Evolutionary conservation across 1,284 basidiomycete species (phyloP), one percentile per base, ranked within the genome.

Genomic region (Pseudozyma flocculosa): DNA sequence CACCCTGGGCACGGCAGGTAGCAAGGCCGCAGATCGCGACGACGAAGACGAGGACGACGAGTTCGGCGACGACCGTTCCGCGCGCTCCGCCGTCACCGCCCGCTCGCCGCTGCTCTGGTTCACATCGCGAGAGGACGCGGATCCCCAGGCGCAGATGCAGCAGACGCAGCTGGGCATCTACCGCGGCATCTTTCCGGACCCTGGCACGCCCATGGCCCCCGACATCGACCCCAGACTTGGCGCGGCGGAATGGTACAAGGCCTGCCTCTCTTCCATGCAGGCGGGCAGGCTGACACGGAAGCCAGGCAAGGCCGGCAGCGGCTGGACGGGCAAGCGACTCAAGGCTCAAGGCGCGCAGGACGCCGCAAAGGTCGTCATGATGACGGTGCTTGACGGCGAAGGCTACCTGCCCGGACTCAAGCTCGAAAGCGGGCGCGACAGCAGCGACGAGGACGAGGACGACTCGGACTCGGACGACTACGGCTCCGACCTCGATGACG

Each of bases 121-220:
- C 72, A 87, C 91, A 70, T 87, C 61, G 82, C 79, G 87, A 3
- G 85, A 88, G 9, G 44, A 50, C 18, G 55, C 51, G 2, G 26
- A 55, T 13, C 47, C 47, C 9, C 48, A 59, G 2, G 46, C 56
- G 18, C 46, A 67, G 43, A 24, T 85, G 81, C 80, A 79, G 1
- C 81, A 83, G 42, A 96, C 89, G 0, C 94, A 98, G 79, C 84
- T 96, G 26, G 94, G 93, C 17, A 79, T 96, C 5, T 92, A 96
- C 78, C 86, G 86, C 60, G 83, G 87, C 14, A 65, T 92, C 15
- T 89, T 90, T 69, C 85, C 85, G 4, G 77, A 81, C 3, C 80
- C 39, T 30, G 68, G 41, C 10, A 65, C 50, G 22, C 80, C 38
- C 78, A 24, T 52, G 18, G 58, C 63, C 0, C 63, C 63, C 22